phyloP scores from a whole-genome alignment of 441 rosid species.

The Pelargonium myrrhifolium region DNA sequence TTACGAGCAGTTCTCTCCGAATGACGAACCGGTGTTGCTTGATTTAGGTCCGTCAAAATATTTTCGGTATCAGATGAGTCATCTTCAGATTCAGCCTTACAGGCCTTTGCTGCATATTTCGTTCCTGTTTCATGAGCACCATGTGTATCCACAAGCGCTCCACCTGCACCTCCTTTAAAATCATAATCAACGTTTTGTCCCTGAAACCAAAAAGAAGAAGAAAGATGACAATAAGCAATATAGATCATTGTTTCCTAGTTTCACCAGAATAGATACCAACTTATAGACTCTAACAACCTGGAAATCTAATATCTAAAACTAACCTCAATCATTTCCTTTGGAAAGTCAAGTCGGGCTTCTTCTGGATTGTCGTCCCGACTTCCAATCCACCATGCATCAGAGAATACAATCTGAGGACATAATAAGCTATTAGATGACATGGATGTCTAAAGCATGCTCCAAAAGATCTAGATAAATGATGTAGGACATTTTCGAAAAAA shows the following conservation, averaged over 20 bases:
- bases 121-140: conserved; percentile 26
- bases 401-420: conserved; percentile 63
- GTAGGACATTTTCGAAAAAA: background rate
- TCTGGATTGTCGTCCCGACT: conserved; percentile 78
- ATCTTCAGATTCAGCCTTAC: conserved; percentile 43
- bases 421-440: conserved; percentile 7
- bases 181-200: conserved; percentile 45
- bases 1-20: conserved; percentile 68
- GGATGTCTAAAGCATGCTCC: background rate
- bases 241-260: conserved; percentile 5
- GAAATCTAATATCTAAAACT: conserved; percentile 9
- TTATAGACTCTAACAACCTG: background rate
- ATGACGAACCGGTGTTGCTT: conserved; percentile 56
- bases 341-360: conserved; percentile 70
- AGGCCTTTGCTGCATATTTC: conserved; percentile 39
- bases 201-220: conserved; percentile 31
- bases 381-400: conserved; percentile 98
- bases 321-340: conserved; percentile 67
- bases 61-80: conserved; percentile 40
- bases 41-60: conserved; percentile 32
- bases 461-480: background rate
- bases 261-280: background rate
- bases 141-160: conserved; percentile 28
- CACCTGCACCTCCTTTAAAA: conserved; percentile 81
- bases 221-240: background rate